Percentiles rank a stretch among this genome's conserved stretches.
Conservation (phyloP, 768 basidiomycete species). For the Stropharia rugosoannulata region DNA sequence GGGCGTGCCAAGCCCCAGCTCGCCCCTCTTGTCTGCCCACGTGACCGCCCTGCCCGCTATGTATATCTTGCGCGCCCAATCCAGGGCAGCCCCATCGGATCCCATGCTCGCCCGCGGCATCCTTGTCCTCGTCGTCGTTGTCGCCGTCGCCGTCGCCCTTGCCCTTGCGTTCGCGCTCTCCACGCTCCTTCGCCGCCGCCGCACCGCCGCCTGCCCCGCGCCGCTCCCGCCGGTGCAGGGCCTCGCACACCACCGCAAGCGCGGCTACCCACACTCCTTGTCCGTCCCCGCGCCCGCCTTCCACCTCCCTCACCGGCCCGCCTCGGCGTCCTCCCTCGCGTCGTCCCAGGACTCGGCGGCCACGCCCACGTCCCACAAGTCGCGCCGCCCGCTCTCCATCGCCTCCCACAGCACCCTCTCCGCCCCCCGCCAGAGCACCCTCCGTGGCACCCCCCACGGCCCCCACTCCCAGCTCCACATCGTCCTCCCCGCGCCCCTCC, state of each 20-base stretch:
- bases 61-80: neutral
- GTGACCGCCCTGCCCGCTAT: conserved; percentile 2
- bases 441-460: conserved; percentile 62
- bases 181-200: conserved; percentile 34
- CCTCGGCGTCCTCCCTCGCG: conserved; percentile 28
- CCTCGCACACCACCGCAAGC: conserved; percentile 60
- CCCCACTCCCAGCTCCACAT: conserved; percentile 64
- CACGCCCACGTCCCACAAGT: conserved; percentile 2
- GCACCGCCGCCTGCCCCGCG: conserved; percentile 24
- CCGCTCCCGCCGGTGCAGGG: conserved; percentile 69
- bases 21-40: conserved; percentile 2
- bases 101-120: conserved; percentile 29
- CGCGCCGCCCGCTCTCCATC: conserved; percentile 33
- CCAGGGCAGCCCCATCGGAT: neutral
- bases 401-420: conserved; percentile 28
- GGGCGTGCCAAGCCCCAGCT: conserved; percentile 5
- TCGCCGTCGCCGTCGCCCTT: conserved; percentile 41
- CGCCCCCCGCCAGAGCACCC: conserved; percentile 34
- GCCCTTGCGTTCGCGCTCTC: conserved; percentile 35
- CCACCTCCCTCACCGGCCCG: conserved; percentile 21
- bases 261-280: no score
- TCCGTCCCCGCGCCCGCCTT: conserved; percentile 22
- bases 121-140: conserved; percentile 50
- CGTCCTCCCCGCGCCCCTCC: conserved; percentile 51
- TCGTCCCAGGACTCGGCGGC: conserved; percentile 13